Percentiles rank a stretch among this genome's conserved stretches.
These are phyloP conservation scores for Ogataea degrootiae DNA, from an alignment of 805 yeast genomes.

Conservation along the genomic window DNA sequence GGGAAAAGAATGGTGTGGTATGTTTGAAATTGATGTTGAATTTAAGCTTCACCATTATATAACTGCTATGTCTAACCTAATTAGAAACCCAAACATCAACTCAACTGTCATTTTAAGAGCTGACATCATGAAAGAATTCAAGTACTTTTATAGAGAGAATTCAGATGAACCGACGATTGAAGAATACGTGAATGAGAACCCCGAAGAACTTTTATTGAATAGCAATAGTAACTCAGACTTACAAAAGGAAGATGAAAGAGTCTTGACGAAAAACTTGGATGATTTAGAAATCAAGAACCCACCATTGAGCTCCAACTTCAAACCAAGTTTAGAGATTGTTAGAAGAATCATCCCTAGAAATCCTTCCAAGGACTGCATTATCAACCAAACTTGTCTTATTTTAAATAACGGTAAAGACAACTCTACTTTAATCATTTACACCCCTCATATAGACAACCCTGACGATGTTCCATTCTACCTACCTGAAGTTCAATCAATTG, in stretches of 20 bases:
- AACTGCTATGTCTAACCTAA: conserved; percentile 72
- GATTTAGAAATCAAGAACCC: conserved; percentile 38
- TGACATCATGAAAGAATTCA: conserved; percentile 59
- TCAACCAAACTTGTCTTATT: conserved; percentile 78
- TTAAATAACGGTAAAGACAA: conserved; percentile 32
- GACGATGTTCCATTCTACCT: conserved; percentile 80
- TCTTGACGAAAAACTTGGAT: conserved; percentile 28
- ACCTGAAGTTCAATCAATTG: conserved; percentile 82
- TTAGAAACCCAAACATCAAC: conserved; percentile 82
- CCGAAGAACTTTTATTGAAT: conserved; percentile 30
- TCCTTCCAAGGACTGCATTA: conserved; percentile 75
- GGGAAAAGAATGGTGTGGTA: conserved; percentile 61
- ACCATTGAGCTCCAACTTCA: conserved; percentile 26
- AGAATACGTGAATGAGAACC: conserved; percentile 24
- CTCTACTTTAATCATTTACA: conserved; percentile 59
- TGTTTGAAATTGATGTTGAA: conserved; percentile 44
- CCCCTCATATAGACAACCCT: conserved; percentile 61
- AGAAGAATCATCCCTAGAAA: conserved; percentile 89
- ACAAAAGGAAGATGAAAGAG: conserved; percentile 12
- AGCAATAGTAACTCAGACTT: conserved; percentile 3
- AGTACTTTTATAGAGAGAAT: conserved; percentile 31
- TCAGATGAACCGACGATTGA: conserved; percentile 27
- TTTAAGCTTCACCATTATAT: conserved; percentile 57
- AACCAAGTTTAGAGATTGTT: conserved; percentile 51
- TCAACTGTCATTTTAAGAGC: conserved; percentile 89